Evolutionary conservation across 2,329 filamentous ascomycete genomes (phyloP), one percentile per base, ranked within the genome.

Genomic region (Beauveria brongniartii): DNA sequence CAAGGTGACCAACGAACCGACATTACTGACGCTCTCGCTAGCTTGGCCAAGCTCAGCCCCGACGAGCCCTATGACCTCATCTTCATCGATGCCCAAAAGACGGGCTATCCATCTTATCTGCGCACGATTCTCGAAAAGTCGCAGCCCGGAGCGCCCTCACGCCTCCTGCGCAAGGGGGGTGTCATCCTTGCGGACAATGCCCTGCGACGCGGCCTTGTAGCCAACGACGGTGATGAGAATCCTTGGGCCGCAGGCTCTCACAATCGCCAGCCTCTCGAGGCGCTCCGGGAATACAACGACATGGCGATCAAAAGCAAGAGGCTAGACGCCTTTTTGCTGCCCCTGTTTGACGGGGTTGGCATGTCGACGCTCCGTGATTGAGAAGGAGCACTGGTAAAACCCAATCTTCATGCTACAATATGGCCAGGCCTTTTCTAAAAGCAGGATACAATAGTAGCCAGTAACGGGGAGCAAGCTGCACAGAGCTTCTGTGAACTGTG

Each of bases 101-200:
- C 73, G 0, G 78, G 77, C n/a, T 82, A 83, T 66, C 75, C 77
- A 0, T 67, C 66, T 7, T 83, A 82, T 67, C 72, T 83, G 43
- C 67, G 70, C 22, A 71, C 75, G 34, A 75, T 83, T 58, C 71
- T 83, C 16, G 71, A 70, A 20, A 67, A 70, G 54, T 82, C 80
- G 5, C 67, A 66, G 54, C 73, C 78, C 1, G 74, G 72, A 26
- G 37, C 37, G 2, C 63, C 65, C 6, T 20, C 67, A 16, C 75
- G 79, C 7, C 73, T 84, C 28, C 73, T 84, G 44, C 74, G 77
- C 1, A 68, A 74, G 9, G 79, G 77, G 8, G 81, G 79, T 0
- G 70, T 83, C 61, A 78, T 84, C 62, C 70, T 83, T 16, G 80
- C 78, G 1, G 82, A 84, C 67, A 84, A 84, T 61, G 75, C 80